Conservation (phyloP, 2,329 filamentous ascomycete species). For the Colletotrichum chlorophyti region DNA sequence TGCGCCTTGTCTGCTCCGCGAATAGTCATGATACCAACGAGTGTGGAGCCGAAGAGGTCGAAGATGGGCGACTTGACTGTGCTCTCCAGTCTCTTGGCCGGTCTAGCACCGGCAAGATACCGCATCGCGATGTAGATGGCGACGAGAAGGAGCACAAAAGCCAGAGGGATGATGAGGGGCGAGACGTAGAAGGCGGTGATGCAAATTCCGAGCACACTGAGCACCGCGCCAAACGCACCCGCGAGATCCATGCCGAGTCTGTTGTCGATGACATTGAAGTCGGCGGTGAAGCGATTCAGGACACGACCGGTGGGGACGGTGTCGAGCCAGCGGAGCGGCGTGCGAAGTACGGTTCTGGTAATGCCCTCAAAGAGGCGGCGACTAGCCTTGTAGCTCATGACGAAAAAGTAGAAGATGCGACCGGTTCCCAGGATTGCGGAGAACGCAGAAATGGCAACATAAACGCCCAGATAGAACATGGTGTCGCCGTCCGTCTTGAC, state of each 20-base stretch:
- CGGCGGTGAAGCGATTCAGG: slow-evolving; percentile 78
- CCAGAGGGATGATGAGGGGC: slow-evolving; percentile 68
- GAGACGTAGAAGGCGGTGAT: slow-evolving; percentile 74
- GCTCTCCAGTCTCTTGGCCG: slow-evolving; percentile 79
- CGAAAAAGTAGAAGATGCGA: slow-evolving; percentile 68
- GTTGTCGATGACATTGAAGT: slow-evolving; percentile 78
- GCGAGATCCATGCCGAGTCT: slow-evolving; percentile 68
- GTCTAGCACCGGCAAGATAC: slow-evolving; percentile 75
- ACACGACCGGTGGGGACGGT: slow-evolving; percentile 80
- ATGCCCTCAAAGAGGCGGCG: slow-evolving; percentile 71
- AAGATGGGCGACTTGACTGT: slow-evolving; percentile 81
- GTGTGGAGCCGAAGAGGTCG: slow-evolving; percentile 77
- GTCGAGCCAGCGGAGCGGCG: slow-evolving; percentile 81
- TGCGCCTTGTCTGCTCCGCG: slow-evolving; percentile 75
- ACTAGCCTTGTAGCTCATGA: slow-evolving; percentile 73
- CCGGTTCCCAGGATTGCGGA: slow-evolving; percentile 66
- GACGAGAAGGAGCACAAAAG: slow-evolving; percentile 62
- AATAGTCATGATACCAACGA: slow-evolving; percentile 77
- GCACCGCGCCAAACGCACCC: slow-evolving; percentile 63
- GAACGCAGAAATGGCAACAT: slow-evolving; percentile 64
- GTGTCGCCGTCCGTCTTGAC: slow-evolving; percentile 47
- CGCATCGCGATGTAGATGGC: slow-evolving; percentile 64
- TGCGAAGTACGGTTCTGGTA: slow-evolving; percentile 70
- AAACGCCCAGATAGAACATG: slow-evolving; percentile 72
- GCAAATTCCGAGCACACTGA: slow-evolving; percentile 71